Conservation (phyloP, 306 rosid species). For the cucumber (Cucumis sativus) region Cucumber_9930_V3 NC_026657.2:8876501-8877000, state of each 20-base stretch:
- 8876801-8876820: background rate
- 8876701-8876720: background rate
- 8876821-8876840: background rate
- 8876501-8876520: conserved; percentile 68
- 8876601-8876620: background rate
- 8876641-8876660: background rate
- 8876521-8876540: conserved; percentile 88
- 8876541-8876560: conserved; percentile 54
- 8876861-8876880: background rate
- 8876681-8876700: background rate
- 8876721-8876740: background rate
- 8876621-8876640: background rate
- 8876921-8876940: conserved; percentile 58
- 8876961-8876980: conserved; percentile 93
- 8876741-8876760: background rate
- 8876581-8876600: background rate
- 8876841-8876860: background rate
- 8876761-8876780: background rate
- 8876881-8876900: background rate
- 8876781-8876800: background rate
- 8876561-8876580: too few relatives aligned
- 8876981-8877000: conserved; percentile 89
- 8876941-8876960: conserved; percentile 65
- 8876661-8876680: background rate
- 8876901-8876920: conserved; percentile 67